Percentiles rank a stretch among this genome's conserved stretches.
These are phyloP conservation scores for Boehmeria nivea DNA, from an alignment of 306 rosid genomes.

Conservation along the genomic window DNA sequence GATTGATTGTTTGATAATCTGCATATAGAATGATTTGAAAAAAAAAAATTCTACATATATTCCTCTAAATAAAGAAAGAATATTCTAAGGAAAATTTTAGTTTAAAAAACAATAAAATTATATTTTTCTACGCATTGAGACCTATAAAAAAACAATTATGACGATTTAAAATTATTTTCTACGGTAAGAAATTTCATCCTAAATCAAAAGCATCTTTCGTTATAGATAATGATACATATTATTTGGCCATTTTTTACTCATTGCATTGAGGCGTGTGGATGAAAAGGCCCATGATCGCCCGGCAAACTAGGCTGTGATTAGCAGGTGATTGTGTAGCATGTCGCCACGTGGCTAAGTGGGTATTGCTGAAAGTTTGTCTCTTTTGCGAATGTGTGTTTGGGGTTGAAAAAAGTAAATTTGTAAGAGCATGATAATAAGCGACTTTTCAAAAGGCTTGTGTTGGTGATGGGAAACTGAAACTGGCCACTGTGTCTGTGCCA, in stretches of 20 bases:
- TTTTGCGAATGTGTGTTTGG: background rate
- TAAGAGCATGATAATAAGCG: constrained; percentile 4
- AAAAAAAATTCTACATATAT: too few species aligned
- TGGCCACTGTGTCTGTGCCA: constrained; percentile 1
- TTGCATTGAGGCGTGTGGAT: constrained; percentile 40
- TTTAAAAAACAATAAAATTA: too few species aligned
- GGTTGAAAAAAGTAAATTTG: background rate
- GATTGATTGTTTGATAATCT: too few species aligned
- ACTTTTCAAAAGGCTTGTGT: constrained; percentile 18
- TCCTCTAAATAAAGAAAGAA: too few species aligned
- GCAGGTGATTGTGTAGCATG: constrained; percentile 3
- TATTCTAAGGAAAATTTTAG: too few species aligned
- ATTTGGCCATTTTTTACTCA: background rate
- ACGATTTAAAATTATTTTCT: too few species aligned
- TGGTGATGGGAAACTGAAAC: constrained; percentile 2
- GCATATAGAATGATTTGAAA: too few species aligned
- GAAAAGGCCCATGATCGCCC: constrained; percentile 25
- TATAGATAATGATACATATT: too few species aligned
- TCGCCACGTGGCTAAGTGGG: constrained; percentile 31
- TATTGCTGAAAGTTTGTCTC: constrained; percentile 15
- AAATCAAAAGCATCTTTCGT: too few species aligned
- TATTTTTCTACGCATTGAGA: too few species aligned
- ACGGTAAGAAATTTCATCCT: too few species aligned
- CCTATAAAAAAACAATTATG: too few species aligned
- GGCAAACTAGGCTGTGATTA: constrained; percentile 38